Evolutionary conservation across 495 filamentous ascomycete species (phyloP), one percentile per base, ranked within the genome.

Genomic region (Zalerion maritima): DNA sequence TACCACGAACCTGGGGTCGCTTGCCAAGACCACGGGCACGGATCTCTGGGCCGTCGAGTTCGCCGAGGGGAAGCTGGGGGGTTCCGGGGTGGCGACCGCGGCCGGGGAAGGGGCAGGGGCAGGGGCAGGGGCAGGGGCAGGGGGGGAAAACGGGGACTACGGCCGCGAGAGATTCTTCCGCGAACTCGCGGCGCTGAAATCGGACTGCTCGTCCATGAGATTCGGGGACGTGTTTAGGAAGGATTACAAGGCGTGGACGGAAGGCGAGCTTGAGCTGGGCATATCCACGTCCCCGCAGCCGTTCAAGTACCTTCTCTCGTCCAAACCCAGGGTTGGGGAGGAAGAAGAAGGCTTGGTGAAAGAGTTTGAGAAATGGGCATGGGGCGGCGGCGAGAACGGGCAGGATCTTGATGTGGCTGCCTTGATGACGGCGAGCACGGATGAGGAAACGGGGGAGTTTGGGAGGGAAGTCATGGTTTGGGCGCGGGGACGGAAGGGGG

Each of bases 171-270:
- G 28, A 0, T 86, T 82, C 54, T 92, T 69, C 46, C 41, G 69
- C 6, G 50, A 67, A 18, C 57, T 94, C 27, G 55, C 62, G 10
- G 32, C 49, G 3, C 75, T 85, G 4, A 94, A 93, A 52, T 60
- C 70, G 36, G 65, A 84, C 36, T 64, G 96, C 25, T 68, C 68
- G 29, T 38, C 50, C 3, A 55, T 97, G 35, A 64, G 59, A 2
- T 46, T 89, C 34, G 49, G 68, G 2, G 91, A 94, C 37, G 65
- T 93, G 10, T 48, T 94, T 26, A 65, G 75, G 33, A 86, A 91
- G 39, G 89, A 97, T 51, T 97, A 89, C 53, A 97, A 97, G 55
- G 67, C 78, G 33, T 97, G 86, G 85, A 54, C 43, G 3, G 84
- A 82, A 42, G 51, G 42, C 1, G 52, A 35, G 1, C 28, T 69